A percentile compares a stretch with the other conserved stretches of the same genome.
Conservation (phyloP, 1,284 basidiomycete species). For the Mycosarcoma mackinlayi region DNA sequence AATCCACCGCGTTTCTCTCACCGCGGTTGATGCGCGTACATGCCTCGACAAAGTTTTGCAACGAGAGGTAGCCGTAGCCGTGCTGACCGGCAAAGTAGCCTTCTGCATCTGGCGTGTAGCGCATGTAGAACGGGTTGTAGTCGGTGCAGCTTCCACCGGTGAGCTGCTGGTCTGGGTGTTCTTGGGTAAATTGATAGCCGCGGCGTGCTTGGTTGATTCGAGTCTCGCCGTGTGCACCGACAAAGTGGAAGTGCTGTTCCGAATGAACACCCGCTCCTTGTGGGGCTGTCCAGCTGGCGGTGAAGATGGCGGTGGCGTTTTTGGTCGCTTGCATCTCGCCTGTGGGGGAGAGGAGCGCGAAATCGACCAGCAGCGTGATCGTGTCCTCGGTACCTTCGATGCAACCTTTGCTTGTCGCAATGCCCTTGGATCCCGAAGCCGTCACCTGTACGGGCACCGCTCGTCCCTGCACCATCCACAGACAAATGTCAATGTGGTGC, state of each 20-base stretch:
- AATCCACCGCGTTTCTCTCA: slow-evolving; percentile 75
- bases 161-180: slow-evolving; percentile 83
- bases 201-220: slow-evolving; percentile 90
- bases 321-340: slow-evolving; percentile 71
- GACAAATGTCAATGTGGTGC: slow-evolving; percentile 79
- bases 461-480: slow-evolving; percentile 80
- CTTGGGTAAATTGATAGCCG: slow-evolving; percentile 86
- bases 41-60: slow-evolving; percentile 86
- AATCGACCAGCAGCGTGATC: slow-evolving; percentile 91
- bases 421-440: slow-evolving; percentile 86
- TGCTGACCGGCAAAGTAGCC: slow-evolving; percentile 92
- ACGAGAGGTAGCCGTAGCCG: slow-evolving; percentile 87
- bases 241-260: slow-evolving; percentile 82
- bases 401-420: slow-evolving; percentile 88
- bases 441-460: slow-evolving; percentile 81
- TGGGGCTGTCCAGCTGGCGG: slow-evolving; percentile 74
- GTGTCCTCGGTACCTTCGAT: slow-evolving; percentile 88
- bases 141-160: slow-evolving; percentile 60
- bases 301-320: slow-evolving; percentile 83
- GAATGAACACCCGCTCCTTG: slow-evolving; percentile 75
- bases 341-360: slow-evolving; percentile 79
- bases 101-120: slow-evolving; percentile 88
- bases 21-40: slow-evolving; percentile 76
- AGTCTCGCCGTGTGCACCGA: slow-evolving; percentile 78
- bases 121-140: slow-evolving; percentile 94